These are phyloP conservation scores for Phaeosphaeria sp. DNA, from an alignment of 2,329 filamentous ascomycete genomes.

Conservation along the genomic window DNA sequence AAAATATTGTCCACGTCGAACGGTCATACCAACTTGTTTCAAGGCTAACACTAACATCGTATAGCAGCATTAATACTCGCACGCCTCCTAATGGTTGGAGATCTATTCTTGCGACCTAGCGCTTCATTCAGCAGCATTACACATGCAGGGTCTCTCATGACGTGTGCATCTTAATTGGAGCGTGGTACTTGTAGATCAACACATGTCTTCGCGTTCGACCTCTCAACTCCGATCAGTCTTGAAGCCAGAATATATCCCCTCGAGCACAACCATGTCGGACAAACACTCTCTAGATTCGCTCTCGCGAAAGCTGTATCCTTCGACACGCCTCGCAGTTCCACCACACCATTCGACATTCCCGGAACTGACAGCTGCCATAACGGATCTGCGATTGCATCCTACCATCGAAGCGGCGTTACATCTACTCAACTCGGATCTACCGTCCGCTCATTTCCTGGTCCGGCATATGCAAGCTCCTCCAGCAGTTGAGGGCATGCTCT, in stretches of 20 bases:
- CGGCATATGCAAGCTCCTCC: slow-evolving; percentile 60
- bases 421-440: slow-evolving; percentile 59
- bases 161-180: slow-evolving; percentile 16
- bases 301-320: slow-evolving; percentile 16
- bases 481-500: slow-evolving; percentile 59
- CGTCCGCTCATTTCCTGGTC: slow-evolving; percentile 60
- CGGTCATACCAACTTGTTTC: no score
- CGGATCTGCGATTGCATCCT: slow-evolving; percentile 52
- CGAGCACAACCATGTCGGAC: slow-evolving; percentile 2
- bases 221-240: not conserved
- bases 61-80: not conserved
- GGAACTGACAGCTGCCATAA: slow-evolving; percentile 24
- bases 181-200: slow-evolving; percentile 8
- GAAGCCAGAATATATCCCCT: no score
- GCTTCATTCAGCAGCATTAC: slow-evolving; percentile 1
- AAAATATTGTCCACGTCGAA: no score
- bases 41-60: not conserved
- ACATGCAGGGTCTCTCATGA: slow-evolving; percentile 28
- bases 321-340: slow-evolving; percentile 15
- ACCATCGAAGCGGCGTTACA: slow-evolving; percentile 60
- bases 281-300: slow-evolving; percentile 12
- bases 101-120: not conserved
- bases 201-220: slow-evolving; percentile 8
- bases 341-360: slow-evolving; percentile 19
- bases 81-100: not conserved